A percentile compares a stretch with the other conserved stretches of the same genome.
Evolutionary conservation across 495 filamentous ascomycete species (phyloP).

Genomic region (Penicillium nucicola): DNA sequence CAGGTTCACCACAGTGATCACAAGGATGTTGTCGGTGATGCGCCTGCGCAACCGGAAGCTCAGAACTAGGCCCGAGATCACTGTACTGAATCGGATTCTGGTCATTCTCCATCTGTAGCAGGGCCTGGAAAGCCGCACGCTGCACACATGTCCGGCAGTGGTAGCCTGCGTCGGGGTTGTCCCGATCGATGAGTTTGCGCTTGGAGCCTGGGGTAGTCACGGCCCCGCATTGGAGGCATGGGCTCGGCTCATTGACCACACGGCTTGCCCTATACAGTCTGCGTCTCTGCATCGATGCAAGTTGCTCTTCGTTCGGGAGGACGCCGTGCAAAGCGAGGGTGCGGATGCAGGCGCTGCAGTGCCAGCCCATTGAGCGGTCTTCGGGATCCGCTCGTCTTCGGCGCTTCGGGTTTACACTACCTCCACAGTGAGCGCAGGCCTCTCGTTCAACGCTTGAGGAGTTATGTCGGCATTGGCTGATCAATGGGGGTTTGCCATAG

Average conservation of each 20-base stretch:
- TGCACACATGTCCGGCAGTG: conserved; percentile 3
- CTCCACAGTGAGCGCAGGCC: conserved; percentile 2
- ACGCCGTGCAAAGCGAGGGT: neutral
- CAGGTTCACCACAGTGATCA: conserved; percentile 1
- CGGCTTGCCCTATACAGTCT: neutral
- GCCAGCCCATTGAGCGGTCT: neutral
- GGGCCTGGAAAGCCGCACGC: neutral
- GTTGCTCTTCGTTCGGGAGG: conserved; percentile 3
- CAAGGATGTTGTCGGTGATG: conserved; percentile 4
- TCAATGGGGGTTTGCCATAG: neutral
- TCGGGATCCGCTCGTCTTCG: neutral
- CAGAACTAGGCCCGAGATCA: too few relatives aligned
- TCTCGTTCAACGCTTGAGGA: neutral
- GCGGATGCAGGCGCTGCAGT: neutral
- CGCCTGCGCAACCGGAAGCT: neutral
- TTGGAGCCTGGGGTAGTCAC: neutral
- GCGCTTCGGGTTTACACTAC: neutral
- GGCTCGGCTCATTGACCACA: neutral
- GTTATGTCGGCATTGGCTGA: neutral
- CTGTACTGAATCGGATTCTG: neutral
- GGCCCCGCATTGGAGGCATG: neutral
- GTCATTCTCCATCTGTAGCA: neutral
- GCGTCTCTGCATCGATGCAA: neutral
- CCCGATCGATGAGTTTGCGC: neutral
- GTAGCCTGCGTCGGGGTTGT: neutral